These are phyloP conservation scores for Candida insectalens DNA, from an alignment of 805 yeast species.

Conservation along the genomic window DNA sequence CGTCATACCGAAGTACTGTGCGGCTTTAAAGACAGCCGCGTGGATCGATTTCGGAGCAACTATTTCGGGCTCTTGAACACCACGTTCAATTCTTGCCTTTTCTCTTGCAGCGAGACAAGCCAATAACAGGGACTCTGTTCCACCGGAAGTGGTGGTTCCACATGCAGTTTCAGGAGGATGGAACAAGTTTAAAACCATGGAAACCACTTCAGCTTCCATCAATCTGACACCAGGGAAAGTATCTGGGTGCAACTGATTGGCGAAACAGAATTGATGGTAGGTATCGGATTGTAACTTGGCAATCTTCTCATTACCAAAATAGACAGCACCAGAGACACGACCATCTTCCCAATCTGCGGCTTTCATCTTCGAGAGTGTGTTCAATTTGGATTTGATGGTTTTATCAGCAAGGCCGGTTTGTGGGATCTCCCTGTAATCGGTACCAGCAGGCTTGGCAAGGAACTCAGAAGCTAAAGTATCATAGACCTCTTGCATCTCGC, in stretches of 20 bases:
- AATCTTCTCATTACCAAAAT: constrained; percentile 86
- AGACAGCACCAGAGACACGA: constrained; percentile 88
- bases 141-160: constrained; percentile 89
- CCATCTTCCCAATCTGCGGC: constrained; percentile 75
- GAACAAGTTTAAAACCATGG: constrained; percentile 77
- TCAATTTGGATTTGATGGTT: constrained; percentile 41
- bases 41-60: constrained; percentile 85
- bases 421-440: constrained; percentile 47
- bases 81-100: constrained; percentile 47
- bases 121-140: constrained; percentile 84
- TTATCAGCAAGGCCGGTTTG: constrained; percentile 40
- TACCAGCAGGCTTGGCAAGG: constrained; percentile 40
- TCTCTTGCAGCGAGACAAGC: constrained; percentile 87
- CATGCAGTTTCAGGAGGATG: constrained; percentile 66
- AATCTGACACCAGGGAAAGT: constrained; percentile 93
- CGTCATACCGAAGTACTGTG: constrained; percentile 80
- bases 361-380: constrained; percentile 41
- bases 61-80: constrained; percentile 71
- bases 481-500: constrained; percentile 33
- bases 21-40: constrained; percentile 93
- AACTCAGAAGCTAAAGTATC: constrained; percentile 35
- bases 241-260: constrained; percentile 95
- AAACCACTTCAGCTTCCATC: constrained; percentile 91
- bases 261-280: constrained; percentile 66
- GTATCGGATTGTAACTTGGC: constrained; percentile 68